Base-by-base conservation (phyloP, 2,329 filamentous ascomycete species). In the Ustulina deusta region DNA sequence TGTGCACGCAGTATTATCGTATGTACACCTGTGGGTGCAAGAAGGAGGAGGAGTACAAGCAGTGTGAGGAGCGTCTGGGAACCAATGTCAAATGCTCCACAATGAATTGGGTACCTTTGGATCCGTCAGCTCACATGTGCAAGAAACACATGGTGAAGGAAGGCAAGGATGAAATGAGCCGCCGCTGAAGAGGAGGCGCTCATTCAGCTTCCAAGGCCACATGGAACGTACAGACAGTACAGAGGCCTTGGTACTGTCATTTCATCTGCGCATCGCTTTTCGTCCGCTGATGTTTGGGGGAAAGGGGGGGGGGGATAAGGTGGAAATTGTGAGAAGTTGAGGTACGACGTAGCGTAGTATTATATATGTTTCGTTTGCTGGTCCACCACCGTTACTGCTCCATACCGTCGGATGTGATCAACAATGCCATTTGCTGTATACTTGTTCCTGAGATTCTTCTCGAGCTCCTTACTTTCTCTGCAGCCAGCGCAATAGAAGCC, bases 401-500 rank as follows among this genome's bases (percentile, higher is more conserved):
- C 51, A 11, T 57, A 36, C 20, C 15, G 36, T 54, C 10, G 1
- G 20, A 44, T 32, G 17, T 61, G 58, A 52, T 52, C 48, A n/a
- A 61, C 6, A 42, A 61, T 32, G 34, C 48, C 48, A 20, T 61
- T 11, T 52, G 13, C n/a, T 20, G 58, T 52, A 44, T 27, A 52
- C 48, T 61, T 61, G n/a, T 52, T 61, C 48, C 10, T 52, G 6
- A 61, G 15, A 54, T 61, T 22, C 17, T 22, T 44, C 22, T 27
- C 60, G n/a, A 29, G 20, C 34, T 44, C n/a, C 44, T 38, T 40
- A 40, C 10, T 51, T 36, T 36, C 38, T 34, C 38, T 62, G 49
- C 49, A 62, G 36, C 46, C 22, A 48, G 17, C 10, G 49, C 60
- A 62, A 56, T 62, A 46, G 36, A 46, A 62, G 22, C 49, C 60